A percentile compares a stretch with the other conserved stretches of the same genome.
Conservation (phyloP, 2,329 filamentous ascomycete species). For the Trichophyton rubrum region DNA sequence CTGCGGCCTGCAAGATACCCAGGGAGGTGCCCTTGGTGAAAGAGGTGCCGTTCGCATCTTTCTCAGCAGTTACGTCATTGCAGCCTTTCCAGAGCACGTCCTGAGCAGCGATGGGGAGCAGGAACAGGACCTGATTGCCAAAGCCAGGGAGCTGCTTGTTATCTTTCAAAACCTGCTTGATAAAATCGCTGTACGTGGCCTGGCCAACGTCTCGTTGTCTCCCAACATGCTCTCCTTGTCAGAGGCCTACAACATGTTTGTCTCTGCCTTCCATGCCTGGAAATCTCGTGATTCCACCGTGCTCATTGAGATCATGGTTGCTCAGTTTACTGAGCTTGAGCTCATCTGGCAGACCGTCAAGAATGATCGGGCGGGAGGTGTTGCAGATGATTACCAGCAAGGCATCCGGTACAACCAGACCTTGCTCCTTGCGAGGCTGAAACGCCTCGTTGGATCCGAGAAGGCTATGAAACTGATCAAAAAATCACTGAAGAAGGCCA, state of each 20-base stretch:
- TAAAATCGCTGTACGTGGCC: constrained; percentile 36
- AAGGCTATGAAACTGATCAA: constrained; percentile 48
- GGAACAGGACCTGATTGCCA: constrained; percentile 48
- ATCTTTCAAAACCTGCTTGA: constrained; percentile 43
- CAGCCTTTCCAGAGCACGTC: constrained; percentile 49
- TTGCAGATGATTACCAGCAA: constrained; percentile 50
- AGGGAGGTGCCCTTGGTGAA: constrained; percentile 35
- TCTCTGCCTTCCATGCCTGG: constrained; percentile 53
- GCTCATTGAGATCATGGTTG: constrained; percentile 53
- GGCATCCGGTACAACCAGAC: constrained; percentile 56
- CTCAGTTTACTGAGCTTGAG: constrained; percentile 53
- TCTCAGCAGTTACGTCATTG: constrained; percentile 50
- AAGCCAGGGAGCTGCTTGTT: constrained; percentile 46
- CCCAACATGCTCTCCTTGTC: constrained; percentile 38
- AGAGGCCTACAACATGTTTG: constrained; percentile 47
- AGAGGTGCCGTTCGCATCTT: constrained; percentile 48
- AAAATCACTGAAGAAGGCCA: constrained; percentile 48
- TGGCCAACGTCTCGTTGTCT: constrained; percentile 31
- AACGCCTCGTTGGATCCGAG: constrained; percentile 50
- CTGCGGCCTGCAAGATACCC: constrained; percentile 42
- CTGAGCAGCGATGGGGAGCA: constrained; percentile 50
- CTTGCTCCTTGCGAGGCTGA: constrained; percentile 48
- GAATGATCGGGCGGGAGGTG: constrained; percentile 47
- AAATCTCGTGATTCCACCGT: constrained; percentile 51
- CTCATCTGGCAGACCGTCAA: constrained; percentile 57